Base-by-base conservation (phyloP, 345 rosid genomes). In the Brassica nigra region DNA sequence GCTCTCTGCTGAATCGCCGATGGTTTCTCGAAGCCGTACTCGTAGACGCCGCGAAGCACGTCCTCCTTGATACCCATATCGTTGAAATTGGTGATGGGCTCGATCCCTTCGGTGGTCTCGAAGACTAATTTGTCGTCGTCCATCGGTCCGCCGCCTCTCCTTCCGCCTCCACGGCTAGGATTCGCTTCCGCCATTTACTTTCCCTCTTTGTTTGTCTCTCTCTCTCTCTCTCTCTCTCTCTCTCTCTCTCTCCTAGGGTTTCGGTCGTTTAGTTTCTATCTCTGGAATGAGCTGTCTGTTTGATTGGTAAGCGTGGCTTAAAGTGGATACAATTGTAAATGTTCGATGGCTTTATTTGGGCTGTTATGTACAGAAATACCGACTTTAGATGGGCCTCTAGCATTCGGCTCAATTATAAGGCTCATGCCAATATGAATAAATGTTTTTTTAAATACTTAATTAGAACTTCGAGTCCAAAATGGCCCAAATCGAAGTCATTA, bases 1-100 rank as follows among this genome's bases (percentile, higher is more conserved):
- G 98, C 98, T 23, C 98, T 87, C 84, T 93, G 98, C 66, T 95
- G 99, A 71, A 95, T 95, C 8, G 98, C 98, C 0, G 99, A 95
- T 0, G 98, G 98, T 81, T 93, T 95, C 87, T 90, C 96, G 80
- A 91, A 93, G 7, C 98, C 97, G 67, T 89, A 93, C 23, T 80
- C 88, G 83, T 91, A 95, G 78, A 95, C 86, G 54, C 98, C 99
- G 8, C 97, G 92, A 47, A 95, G 88, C 1, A 95, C 84, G 74
- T 88, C 89, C 42, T 93, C 91, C 71, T 89, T 93, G 3, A 93
- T 86, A 47, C 90, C 96, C 99, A 93, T 95, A 67, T 84, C 86
- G 37, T 89, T 92, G 84, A 95, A 95, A 79, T 87, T 91, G 23
- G 86, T 70, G 18, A 93, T 89, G 6, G 93, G 93, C 83, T 95